A percentile compares a stretch with the other conserved stretches of the same genome.
These are phyloP conservation scores for Austroboletus rostrupii DNA, from an alignment of 1,284 basidiomycete species.

Conservation along the genomic window DNA sequence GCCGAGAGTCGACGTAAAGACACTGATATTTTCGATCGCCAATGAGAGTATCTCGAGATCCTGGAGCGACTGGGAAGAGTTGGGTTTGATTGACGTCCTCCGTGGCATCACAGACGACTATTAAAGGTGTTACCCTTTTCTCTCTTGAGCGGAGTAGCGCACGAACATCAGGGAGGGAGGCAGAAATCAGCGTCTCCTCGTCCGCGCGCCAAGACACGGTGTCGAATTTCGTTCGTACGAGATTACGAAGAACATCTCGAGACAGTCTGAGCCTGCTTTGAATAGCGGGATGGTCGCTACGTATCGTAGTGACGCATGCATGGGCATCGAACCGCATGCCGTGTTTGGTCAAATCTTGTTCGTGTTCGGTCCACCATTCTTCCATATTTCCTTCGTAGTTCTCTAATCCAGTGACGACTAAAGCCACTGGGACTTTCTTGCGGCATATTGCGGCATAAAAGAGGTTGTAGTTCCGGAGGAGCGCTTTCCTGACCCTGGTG, in stretches of 20 bases:
- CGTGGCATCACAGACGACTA: constrained; percentile 18
- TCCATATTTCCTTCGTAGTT: constrained; percentile 32
- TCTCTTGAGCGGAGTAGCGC: constrained; percentile 14
- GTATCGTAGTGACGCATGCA: constrained; percentile 30
- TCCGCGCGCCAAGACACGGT: constrained; percentile 16
- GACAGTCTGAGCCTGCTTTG: constrained; percentile 19
- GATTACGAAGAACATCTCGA: constrained; percentile 17
- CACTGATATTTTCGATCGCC: constrained; percentile 14
- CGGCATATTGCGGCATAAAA: constrained; percentile 28
- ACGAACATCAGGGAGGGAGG: constrained; percentile 22
- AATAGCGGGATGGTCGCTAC: constrained; percentile 28
- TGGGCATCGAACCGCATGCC: constrained; percentile 29
- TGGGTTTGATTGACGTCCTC: not conserved
- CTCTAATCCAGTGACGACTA: constrained; percentile 34
- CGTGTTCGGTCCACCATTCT: constrained; percentile 30
- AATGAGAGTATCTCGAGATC: constrained; percentile 3
- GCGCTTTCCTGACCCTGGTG: constrained; percentile 24
- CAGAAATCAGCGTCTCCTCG: constrained; percentile 18
- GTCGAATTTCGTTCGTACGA: constrained; percentile 13
- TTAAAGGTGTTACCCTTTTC: constrained; percentile 13
- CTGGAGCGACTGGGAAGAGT: constrained; percentile 2
- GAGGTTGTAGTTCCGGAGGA: constrained; percentile 29
- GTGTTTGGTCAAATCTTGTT: constrained; percentile 23
- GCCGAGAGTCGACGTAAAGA: constrained; percentile 10
- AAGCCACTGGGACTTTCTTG: constrained; percentile 30